phyloP scores from a whole-genome alignment of 2,329 filamentous ascomycete genomes.

The Bipolaris sorokiniana region DNA sequence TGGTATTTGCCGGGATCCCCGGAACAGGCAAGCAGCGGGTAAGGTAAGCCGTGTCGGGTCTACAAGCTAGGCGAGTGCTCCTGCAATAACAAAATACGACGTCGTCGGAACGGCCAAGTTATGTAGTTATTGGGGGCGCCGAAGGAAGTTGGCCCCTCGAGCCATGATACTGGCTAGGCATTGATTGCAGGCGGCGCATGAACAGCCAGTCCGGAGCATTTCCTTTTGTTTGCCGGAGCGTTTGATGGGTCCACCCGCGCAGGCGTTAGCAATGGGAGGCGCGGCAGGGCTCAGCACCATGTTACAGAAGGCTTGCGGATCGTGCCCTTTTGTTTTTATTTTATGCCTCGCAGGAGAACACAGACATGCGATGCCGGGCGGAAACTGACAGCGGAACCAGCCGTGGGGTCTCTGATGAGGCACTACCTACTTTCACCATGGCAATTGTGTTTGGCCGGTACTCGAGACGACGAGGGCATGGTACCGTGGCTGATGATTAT shows the following conservation, averaged over 20 bases:
- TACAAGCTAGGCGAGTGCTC: not conserved
- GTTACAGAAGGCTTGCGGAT: constrained; percentile 15
- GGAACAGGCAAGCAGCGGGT: constrained; percentile 5
- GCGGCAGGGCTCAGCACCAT: not conserved
- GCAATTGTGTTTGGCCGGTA: not conserved
- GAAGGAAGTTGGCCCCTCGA: not conserved
- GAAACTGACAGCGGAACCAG: constrained; percentile 1
- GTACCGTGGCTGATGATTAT: not conserved
- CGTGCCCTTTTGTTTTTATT: constrained; percentile 1
- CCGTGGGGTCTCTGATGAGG: not conserved
- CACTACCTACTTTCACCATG: too few relatives aligned
- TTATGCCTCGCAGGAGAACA: constrained; percentile 1
- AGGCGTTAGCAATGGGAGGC: constrained; percentile 5
- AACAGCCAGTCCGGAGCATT: constrained; percentile 12
- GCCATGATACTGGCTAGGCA: not conserved
- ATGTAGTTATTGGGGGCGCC: not conserved
- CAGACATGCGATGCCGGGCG: constrained; percentile 1
- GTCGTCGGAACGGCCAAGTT: not conserved
- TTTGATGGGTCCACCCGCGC: constrained; percentile 11
- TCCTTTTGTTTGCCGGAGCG: constrained; percentile 18
- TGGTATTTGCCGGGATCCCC: not conserved
- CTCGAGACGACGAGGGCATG: not conserved
- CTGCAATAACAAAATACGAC: constrained; percentile 13
- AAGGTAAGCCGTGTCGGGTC: constrained; percentile 1
- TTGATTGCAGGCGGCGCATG: constrained; percentile 2